phyloP scores from a whole-genome alignment of 768 basidiomycete genomes.

The Xerocomellus dryophilus region DNA sequence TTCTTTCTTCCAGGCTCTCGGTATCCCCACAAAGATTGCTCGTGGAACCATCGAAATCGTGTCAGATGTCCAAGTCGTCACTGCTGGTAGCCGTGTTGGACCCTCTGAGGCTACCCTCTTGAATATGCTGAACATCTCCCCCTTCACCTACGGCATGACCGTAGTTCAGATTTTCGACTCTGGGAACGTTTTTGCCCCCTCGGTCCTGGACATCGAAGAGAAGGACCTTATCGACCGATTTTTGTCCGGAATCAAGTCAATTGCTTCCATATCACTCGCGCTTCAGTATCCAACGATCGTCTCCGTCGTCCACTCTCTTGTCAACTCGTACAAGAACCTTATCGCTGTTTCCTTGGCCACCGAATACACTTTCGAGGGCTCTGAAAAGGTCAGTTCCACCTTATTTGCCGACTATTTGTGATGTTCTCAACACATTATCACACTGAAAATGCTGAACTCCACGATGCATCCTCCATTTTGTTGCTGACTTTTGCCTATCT shows the following conservation, averaged over 20 bases:
- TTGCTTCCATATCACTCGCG: constrained; percentile 94
- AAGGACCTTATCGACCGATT: constrained; percentile 88
- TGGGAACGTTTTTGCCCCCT: constrained; percentile 87
- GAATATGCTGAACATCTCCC: constrained; percentile 99
- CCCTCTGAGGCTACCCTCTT: constrained; percentile 95
- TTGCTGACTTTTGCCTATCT: constrained; percentile 28
- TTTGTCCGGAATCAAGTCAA: constrained; percentile 89
- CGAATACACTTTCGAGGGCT: constrained; percentile 91
- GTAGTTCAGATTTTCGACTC: constrained; percentile 95
- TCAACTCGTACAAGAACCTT: constrained; percentile 99
- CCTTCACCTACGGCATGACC: constrained; percentile 99
- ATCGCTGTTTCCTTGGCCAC: constrained; percentile 85
- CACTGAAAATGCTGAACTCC: constrained; percentile 87
- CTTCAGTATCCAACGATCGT: constrained; percentile 95
- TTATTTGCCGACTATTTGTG: constrained; percentile 8
- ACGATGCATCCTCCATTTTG: constrained; percentile 36
- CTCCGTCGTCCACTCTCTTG: constrained; percentile 90
- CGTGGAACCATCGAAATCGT: constrained; percentile 99
- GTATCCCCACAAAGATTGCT: constrained; percentile 99
- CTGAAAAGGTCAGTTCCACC: constrained; percentile 71
- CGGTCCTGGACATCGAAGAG: constrained; percentile 92
- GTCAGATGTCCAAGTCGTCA: constrained; percentile 92
- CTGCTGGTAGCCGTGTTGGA: constrained; percentile 90
- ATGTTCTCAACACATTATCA: constrained; percentile 38
- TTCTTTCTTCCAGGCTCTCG: constrained; percentile 99